Evolutionary conservation across 129 eudicot species (phyloP).

Genomic region (Flaveria brownii): DNA sequence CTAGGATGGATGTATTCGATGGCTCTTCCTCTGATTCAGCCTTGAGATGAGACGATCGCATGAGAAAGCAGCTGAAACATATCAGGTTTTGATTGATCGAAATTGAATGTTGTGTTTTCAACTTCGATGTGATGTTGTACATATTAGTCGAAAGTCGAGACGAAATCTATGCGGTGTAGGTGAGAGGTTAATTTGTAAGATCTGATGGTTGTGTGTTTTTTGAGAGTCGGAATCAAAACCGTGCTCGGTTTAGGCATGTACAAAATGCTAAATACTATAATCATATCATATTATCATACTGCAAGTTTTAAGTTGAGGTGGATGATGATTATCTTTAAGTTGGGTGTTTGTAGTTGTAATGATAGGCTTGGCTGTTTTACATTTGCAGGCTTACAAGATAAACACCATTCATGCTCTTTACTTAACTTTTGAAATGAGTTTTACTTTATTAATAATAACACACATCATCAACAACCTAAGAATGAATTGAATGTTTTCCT

Average conservation of each 20-base stretch:
- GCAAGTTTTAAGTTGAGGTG: too few relatives aligned
- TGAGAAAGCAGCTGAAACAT: not conserved
- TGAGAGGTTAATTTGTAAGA: constrained; percentile 33
- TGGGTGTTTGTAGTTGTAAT: too few relatives aligned
- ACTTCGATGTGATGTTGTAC: constrained; percentile 12
- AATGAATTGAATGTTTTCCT: too few relatives aligned
- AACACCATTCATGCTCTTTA: too few relatives aligned
- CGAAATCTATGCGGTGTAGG: not conserved
- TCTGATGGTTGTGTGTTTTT: constrained; percentile 21
- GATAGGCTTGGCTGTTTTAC: too few relatives aligned
- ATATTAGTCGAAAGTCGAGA: constrained; percentile 15
- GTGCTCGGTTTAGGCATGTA: not conserved
- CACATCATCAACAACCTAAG: too few relatives aligned
- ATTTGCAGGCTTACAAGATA: too few relatives aligned
- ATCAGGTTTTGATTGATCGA: not conserved
- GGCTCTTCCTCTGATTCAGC: not conserved
- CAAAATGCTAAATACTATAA: constrained; percentile 33
- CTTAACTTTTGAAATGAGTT: too few relatives aligned
- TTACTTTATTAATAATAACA: too few relatives aligned
- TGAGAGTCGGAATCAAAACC: constrained; percentile 14
- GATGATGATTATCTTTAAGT: too few relatives aligned
- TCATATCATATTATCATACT: constrained; percentile 21
- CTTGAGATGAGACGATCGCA: not conserved
- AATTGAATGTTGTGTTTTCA: constrained; percentile 17
- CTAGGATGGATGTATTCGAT: not conserved